These are phyloP conservation scores for Corrigiola litoralis DNA, from an alignment of 179 eudicot genomes.

Conservation along the genomic window DNA sequence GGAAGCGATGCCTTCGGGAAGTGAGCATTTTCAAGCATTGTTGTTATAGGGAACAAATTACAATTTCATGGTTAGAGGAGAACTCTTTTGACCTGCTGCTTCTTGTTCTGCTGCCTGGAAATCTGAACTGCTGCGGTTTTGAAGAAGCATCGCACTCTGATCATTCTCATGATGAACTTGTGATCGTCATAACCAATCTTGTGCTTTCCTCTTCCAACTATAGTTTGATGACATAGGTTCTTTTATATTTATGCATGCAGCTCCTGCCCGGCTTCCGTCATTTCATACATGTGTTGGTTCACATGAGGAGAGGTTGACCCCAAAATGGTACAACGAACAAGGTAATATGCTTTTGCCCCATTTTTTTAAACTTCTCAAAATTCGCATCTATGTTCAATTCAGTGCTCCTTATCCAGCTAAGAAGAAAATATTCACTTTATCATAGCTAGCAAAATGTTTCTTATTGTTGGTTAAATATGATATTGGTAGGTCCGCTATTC, in stretches of 20 bases:
- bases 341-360: constrained; percentile 45
- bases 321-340: constrained; percentile 97
- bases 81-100: too few species aligned
- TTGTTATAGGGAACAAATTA: too few species aligned
- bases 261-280: constrained; percentile 88
- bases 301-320: constrained; percentile 79
- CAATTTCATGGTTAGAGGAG: too few species aligned
- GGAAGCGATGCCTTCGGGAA: too few species aligned
- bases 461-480: background rate
- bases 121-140: too few species aligned
- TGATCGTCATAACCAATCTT: too few species aligned
- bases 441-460: background rate
- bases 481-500: background rate
- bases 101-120: too few species aligned
- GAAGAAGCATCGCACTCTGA: too few species aligned
- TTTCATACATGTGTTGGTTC: constrained; percentile 97
- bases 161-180: background rate
- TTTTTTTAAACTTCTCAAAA: background rate
- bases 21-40: too few species aligned
- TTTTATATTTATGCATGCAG: constrained; percentile 35
- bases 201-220: background rate
- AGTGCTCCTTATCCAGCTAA: background rate
- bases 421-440: background rate
- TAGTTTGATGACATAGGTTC: constrained; percentile 11
- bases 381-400: background rate